Evolutionary conservation across 176 grass and related monocot genomes (phyloP).

Genomic region (Pontederia crassipes): DNA sequence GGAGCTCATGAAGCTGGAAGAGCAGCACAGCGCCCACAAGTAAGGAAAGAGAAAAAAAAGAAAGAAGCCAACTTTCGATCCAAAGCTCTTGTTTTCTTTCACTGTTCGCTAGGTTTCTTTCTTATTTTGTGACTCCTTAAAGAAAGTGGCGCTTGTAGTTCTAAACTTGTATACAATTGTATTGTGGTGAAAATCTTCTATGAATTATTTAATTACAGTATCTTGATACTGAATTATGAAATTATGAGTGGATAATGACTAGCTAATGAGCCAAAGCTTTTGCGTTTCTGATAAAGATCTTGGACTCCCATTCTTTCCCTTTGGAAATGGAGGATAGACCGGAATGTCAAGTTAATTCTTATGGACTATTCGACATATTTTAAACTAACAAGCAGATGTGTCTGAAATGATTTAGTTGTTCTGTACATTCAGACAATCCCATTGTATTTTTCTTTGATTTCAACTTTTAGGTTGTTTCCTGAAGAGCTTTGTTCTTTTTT

Average conservation of each 20-base stretch:
- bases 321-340: background rate
- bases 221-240: slow-evolving; percentile 8
- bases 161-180: too few species aligned
- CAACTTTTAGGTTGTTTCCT: background rate
- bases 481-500: background rate
- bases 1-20: slow-evolving; percentile 81
- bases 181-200: background rate
- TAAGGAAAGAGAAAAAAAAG: slow-evolving; percentile 7
- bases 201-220: background rate
- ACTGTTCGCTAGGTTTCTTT: background rate
- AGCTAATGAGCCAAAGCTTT: too few species aligned
- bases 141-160: too few species aligned
- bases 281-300: too few species aligned
- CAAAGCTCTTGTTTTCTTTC: background rate
- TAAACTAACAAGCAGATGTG: too few species aligned
- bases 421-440: too few species aligned
- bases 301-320: too few species aligned
- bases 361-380: too few species aligned
- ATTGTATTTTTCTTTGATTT: too few species aligned
- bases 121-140: too few species aligned
- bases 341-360: background rate
- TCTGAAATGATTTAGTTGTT: too few species aligned
- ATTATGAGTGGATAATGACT: background rate
- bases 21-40: slow-evolving; percentile 73
- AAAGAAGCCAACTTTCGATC: background rate